Base-by-base conservation (phyloP, 495 filamentous ascomycete species). In the Pyrenopolyporus hunteri region DNA sequence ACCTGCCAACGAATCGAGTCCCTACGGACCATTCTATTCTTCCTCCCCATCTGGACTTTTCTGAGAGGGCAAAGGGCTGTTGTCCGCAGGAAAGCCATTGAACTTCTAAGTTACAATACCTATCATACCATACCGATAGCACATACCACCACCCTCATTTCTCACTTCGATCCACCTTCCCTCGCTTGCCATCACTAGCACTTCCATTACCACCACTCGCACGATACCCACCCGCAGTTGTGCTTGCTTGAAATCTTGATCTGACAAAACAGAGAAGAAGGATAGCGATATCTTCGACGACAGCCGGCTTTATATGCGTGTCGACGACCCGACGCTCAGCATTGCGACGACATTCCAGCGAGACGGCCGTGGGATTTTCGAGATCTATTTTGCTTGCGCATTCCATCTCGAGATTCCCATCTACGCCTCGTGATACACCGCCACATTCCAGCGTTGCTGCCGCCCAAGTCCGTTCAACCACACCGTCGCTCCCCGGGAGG, bases 401-500 rank as follows among this genome's bases (percentile, higher is more conserved):
- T 69, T 64, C 62, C 63, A 47, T 66, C 63, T 66, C 63, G 57
- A 55, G 42, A 35, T 14, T 55, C 33, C 29, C 66, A 28, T 59
- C 17, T 14, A n/a, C 66, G 29, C 28, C 52, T 47, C 20, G 31
- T 54, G 42, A 37, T 7, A 35, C 37, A 11, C 36, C 43, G 51
- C 28, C 66, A 32, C 66, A 69, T 69, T 71, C 63, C 59, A 59
- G 66, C 63, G 40, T 35, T 61, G 66, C 52, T 63, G 64, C 53
- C 59, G 64, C 57, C 64, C 44, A 68, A 45, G 13, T 57, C 46
- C 40, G 57, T 51, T 25, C 48, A 52, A 59, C 60, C 69, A 64
- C 64, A 63, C 71, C 69, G 71, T 72, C 67, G 52, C 71, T 73
- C 70, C 64, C 67, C 48, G 69, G 74, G 76, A 71, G 73, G 74